Evolutionary conservation across 2,329 filamentous ascomycete species (phyloP), one percentile per base, ranked within the genome.

Genomic region (Penicillium sp.): DNA sequence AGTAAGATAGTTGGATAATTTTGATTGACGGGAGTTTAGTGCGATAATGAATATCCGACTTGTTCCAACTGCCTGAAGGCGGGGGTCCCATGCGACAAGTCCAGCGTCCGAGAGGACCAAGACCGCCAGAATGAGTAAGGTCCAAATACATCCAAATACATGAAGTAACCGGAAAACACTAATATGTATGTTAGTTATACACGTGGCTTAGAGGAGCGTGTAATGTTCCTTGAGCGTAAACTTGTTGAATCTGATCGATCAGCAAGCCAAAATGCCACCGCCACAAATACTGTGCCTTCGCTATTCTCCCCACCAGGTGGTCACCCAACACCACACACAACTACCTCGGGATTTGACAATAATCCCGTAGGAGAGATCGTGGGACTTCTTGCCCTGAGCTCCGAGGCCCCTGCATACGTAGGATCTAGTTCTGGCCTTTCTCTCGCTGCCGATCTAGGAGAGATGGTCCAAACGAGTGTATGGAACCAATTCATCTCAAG

Each of bases 381-480:
- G n/a, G 80, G 80, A 1, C 77, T 82, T 27, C 71, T 82, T 19
- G 79, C 79, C 13, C 69, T 80, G 33, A 81, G 77, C 1, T 69
- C 69, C 6, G 80, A 81, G 58, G 78, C 80, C 7, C 77, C 78
- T 17, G 78, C 79, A 25, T 82, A 83, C 62, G 76, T 82, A 25
- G 79, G 79, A 25, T 77, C 78, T 9, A 81, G 80, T 21, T 81
- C 79, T 12, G 80, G 80, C 9, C 73, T 82, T 33, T 77, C 79
- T 15, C 64, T 83, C 45, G 81, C 81, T 6, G 72, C 78, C 9
- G 80, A 82, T 60, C 70, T 83, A 8, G 79, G 80, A 23, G 79
- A 81, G 50, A 82, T 83, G 78, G 80, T 82, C 9, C 80, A 82
- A 62, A 78, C 80, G 0, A 82, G 80, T 19, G 80, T 82, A 1